A percentile compares a stretch with the other conserved stretches of the same genome.
Conservation (phyloP, 495 filamentous ascomycete species). For the Xanthoparmelia taractica region DNA sequence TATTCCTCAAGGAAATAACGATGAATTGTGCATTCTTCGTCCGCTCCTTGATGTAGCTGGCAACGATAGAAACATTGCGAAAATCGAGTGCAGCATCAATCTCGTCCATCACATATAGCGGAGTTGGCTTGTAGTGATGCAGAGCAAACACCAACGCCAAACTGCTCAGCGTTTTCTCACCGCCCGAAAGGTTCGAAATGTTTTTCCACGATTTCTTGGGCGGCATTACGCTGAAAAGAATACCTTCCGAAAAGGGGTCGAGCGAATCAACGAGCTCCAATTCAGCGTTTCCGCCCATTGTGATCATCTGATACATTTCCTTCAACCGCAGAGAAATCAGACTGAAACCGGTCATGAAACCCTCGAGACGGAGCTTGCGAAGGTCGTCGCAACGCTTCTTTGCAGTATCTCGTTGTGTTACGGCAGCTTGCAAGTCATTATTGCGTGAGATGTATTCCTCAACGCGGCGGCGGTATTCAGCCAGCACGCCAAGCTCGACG, state of each 20-base stretch:
- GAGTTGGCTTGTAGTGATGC: conserved; percentile 97
- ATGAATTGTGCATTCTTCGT: conserved; percentile 99
- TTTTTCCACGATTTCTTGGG: conserved; percentile 99
- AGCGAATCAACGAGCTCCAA: conserved; percentile 91
- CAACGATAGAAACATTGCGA: conserved; percentile 95
- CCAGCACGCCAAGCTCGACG: conserved; percentile 83
- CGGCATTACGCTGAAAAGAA: conserved; percentile 95
- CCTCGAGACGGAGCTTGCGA: conserved; percentile 78
- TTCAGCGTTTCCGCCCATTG: conserved; percentile 98
- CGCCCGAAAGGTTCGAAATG: conserved; percentile 86
- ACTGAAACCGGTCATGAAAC: conserved; percentile 97
- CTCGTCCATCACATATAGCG: conserved; percentile 98
- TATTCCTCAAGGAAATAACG: conserved; percentile 94
- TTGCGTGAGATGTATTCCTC: conserved; percentile 79
- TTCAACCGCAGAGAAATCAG: conserved; percentile 92
- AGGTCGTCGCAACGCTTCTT: conserved; percentile 89
- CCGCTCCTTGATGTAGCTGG: conserved; percentile 95
- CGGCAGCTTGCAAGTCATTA: conserved; percentile 67
- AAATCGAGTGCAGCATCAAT: conserved; percentile 98
- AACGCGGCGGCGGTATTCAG: conserved; percentile 84
- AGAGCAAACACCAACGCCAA: conserved; percentile 93
- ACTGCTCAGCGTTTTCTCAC: conserved; percentile 93
- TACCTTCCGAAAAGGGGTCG: conserved; percentile 95
- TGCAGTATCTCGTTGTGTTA: conserved; percentile 69
- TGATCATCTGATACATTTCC: conserved; percentile 99